phyloP scores from a whole-genome alignment of 2,329 filamentous ascomycete species.

The Amesomyces nigricolor region DNA sequence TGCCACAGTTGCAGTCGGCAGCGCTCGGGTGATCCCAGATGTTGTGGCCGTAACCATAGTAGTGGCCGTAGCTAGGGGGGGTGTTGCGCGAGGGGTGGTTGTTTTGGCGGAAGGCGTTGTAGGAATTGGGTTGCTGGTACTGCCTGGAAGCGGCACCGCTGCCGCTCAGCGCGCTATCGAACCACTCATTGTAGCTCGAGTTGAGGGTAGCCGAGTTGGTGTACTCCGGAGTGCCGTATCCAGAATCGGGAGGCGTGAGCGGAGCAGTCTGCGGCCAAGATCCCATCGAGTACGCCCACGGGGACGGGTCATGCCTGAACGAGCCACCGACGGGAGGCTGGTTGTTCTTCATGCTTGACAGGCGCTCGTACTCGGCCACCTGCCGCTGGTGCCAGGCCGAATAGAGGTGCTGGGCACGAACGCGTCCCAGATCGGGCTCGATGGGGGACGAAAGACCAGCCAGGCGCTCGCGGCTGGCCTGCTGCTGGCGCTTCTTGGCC shows the following conservation, averaged over 20 bases:
- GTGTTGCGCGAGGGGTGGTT: constrained; percentile 40
- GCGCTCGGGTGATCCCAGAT: constrained; percentile 46
- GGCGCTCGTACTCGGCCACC: constrained; percentile 47
- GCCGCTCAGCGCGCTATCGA: constrained; percentile 36
- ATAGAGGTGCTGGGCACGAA: constrained; percentile 35
- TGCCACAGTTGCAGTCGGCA: constrained; percentile 46
- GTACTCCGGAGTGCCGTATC: constrained; percentile 57
- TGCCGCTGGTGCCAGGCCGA: constrained; percentile 50
- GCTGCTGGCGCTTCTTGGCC: constrained; percentile 48
- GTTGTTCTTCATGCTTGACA: constrained; percentile 39
- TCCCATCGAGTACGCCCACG: constrained; percentile 36
- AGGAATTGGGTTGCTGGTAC: constrained; percentile 40
- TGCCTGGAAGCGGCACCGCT: constrained; percentile 33
- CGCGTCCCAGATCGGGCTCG: constrained; percentile 36
- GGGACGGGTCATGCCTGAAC: constrained; percentile 44
- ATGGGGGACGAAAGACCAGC: constrained; percentile 44
- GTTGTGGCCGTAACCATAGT: constrained; percentile 42
- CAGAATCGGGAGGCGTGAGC: constrained; percentile 55
- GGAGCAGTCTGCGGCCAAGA: constrained; percentile 32
- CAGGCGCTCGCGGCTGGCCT: constrained; percentile 46
- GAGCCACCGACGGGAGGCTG: constrained; percentile 25
- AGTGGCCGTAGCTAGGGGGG: constrained; percentile 34
- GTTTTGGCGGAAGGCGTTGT: constrained; percentile 32
- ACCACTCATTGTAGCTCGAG: constrained; percentile 54
- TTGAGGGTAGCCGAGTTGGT: constrained; percentile 51